These are phyloP conservation scores for Coleophoma crateriformis DNA, from an alignment of 2,329 filamentous ascomycete genomes.

Conservation along the genomic window DNA sequence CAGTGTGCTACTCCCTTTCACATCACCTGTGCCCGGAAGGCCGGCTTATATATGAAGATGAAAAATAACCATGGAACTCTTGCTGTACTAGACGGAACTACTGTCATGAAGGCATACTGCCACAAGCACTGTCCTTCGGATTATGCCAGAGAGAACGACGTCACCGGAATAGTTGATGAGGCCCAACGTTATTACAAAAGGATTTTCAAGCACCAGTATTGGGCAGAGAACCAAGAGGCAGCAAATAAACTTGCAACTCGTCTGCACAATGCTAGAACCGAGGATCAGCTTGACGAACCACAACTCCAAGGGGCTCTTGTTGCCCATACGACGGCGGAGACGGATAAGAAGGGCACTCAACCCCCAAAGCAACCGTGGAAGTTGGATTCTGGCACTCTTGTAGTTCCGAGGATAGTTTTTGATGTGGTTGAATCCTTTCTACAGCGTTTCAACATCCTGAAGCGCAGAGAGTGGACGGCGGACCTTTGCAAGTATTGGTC, in stretches of 20 bases:
- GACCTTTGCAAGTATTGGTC: constrained; percentile 98
- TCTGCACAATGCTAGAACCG: constrained; percentile 30
- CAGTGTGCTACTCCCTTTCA: constrained; percentile 96
- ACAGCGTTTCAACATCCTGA: constrained; percentile 74
- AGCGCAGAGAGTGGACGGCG: constrained; percentile 86
- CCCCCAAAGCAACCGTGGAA: constrained; percentile 75
- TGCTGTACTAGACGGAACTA: constrained; percentile 71
- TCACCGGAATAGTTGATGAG: constrained; percentile 71
- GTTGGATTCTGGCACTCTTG: constrained; percentile 86
- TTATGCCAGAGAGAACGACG: constrained; percentile 81
- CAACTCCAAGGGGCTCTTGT: constrained; percentile 82
- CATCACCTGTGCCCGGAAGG: constrained; percentile 87
- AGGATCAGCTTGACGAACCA: constrained; percentile 73
- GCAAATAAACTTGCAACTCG: background rate
- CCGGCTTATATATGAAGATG: constrained; percentile 90
- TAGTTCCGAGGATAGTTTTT: constrained; percentile 85
- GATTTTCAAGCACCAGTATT: constrained; percentile 82
- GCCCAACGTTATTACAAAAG: constrained; percentile 86
- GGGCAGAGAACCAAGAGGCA: constrained; percentile 47
- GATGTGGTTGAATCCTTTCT: constrained; percentile 81
- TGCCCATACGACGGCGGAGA: constrained; percentile 65
- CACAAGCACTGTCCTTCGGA: constrained; percentile 90
- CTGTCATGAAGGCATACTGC: constrained; percentile 88
- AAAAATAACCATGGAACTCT: constrained; percentile 81
- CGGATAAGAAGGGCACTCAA: constrained; percentile 68